Percentiles rank a stretch among this genome's conserved stretches.
Conservation (phyloP, 805 yeast genomes). For the Cyberlindnera sargentensis region DNA sequence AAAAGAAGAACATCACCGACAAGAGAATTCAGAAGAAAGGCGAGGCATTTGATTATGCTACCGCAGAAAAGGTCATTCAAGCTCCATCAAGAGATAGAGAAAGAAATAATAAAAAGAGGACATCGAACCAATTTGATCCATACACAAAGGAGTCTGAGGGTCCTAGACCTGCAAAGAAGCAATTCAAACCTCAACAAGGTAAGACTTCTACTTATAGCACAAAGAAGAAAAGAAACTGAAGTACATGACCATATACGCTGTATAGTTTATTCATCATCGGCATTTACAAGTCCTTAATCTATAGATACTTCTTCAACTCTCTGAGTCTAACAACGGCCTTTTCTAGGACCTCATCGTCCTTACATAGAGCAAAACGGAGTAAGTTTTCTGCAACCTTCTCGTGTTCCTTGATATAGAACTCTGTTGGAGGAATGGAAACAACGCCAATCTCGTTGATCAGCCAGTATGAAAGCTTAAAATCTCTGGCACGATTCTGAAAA, state of each 20-base stretch:
- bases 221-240: slow-evolving; percentile 11
- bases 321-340: slow-evolving; percentile 76
- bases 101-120: slow-evolving; percentile 30
- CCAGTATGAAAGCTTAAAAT: slow-evolving; percentile 90
- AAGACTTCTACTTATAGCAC: slow-evolving; percentile 18
- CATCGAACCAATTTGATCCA: slow-evolving; percentile 44
- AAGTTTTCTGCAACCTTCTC: slow-evolving; percentile 76
- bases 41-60: slow-evolving; percentile 37
- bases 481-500: slow-evolving; percentile 63
- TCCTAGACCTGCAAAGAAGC: slow-evolving; percentile 46
- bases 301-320: slow-evolving; percentile 59
- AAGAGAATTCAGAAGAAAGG: slow-evolving; percentile 3
- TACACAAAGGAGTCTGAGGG: slow-evolving; percentile 43
- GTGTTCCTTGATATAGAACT: slow-evolving; percentile 68
- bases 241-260: background rate
- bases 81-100: slow-evolving; percentile 6
- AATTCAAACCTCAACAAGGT: slow-evolving; percentile 11
- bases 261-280: no score
- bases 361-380: slow-evolving; percentile 93
- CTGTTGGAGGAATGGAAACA: slow-evolving; percentile 97
- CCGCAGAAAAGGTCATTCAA: slow-evolving; percentile 35
- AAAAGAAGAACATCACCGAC: slow-evolving; percentile 1
- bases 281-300: background rate
- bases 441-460: slow-evolving; percentile 87
- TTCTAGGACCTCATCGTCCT: slow-evolving; percentile 72